phyloP scores from a whole-genome alignment of 495 filamentous ascomycete species.

The Venustampulla echinocandica region DNA sequence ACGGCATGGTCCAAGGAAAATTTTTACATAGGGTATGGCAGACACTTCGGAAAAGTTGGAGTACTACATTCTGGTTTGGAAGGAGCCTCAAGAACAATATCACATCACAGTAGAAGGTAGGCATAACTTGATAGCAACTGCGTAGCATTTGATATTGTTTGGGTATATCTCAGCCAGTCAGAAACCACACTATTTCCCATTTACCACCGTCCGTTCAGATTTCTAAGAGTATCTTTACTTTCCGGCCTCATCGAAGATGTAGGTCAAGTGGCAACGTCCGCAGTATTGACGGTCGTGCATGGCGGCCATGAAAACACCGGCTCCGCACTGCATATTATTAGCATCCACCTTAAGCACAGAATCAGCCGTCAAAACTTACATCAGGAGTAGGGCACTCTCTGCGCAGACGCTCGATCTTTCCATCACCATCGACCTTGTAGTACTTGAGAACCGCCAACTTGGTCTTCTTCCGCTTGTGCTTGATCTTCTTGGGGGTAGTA shows the following conservation, averaged over 20 bases:
- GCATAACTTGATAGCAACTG: constrained; percentile 8
- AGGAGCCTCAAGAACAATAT: too few species aligned
- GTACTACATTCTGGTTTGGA: too few species aligned
- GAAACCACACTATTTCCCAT: constrained; percentile 3
- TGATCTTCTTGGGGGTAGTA: constrained; percentile 99
- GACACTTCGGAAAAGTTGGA: too few species aligned
- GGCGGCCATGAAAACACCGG: constrained; percentile 99
- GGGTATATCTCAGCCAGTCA: constrained; percentile 13
- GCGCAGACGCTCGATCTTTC: constrained; percentile 98
- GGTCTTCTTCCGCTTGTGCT: constrained; percentile 99
- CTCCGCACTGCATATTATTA: constrained; percentile 62
- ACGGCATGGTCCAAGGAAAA: too few species aligned
- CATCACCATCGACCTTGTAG: constrained; percentile 99
- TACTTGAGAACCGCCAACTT: constrained; percentile 99
- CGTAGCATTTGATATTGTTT: constrained; percentile 11
- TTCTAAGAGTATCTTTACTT: constrained; percentile 25
- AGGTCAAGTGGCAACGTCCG: constrained; percentile 97
- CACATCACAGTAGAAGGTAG: too few species aligned
- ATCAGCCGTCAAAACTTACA: constrained; percentile 45
- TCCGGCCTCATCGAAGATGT: constrained; percentile 78
- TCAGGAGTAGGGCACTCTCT: constrained; percentile 90
- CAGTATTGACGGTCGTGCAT: constrained; percentile 99
- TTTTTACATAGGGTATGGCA: too few species aligned
- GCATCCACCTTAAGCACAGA: constrained; percentile 2
- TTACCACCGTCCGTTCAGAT: neutral